Base-by-base conservation (phyloP, 2,329 filamentous ascomycete species). In the Sordariomycetes sp. region DNA sequence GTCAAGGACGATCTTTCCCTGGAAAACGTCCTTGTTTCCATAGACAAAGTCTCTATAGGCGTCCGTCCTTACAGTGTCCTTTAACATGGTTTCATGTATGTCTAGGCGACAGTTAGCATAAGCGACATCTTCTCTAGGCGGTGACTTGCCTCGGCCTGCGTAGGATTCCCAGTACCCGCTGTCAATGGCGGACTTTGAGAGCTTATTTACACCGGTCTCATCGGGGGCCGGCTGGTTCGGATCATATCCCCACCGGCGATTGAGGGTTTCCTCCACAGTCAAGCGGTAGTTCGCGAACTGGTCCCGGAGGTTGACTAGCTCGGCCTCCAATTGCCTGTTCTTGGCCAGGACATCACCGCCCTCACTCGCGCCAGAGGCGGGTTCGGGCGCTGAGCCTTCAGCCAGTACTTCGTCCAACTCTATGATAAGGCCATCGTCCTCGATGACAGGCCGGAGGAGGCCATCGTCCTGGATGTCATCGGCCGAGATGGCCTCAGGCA, bases 1-100 rank as follows among this genome's bases (percentile, higher is more conserved):
- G 68, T 97, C 92, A 7, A 97, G 82, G 14, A 97, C 89, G 11
- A 86, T 83, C 74, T 96, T 96, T 66, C 85, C 89, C 35, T 85
- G 83, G 72, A 97, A 96, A 3, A 96, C 75, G 63, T 90, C 78
- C 71, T 96, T 94, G 75, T 97, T 90, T 64, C 86, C 83, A 74
- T 97, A 96, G 66, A 97, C 91, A 69, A 97, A 96, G 72, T 97
- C 91, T 53, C 92, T 85, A 73, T 97, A 97, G 3, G 90, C 87
- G 66, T 96, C 89, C 12, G 92, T 97, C 56, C 92, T 87, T 48
- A 96, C 80, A 0, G 82, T 79, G 67, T 97, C 92, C 70, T 96
- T 96, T 61, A 97, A 80, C 92, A 97, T 97, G 8, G 88, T 91
- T 69, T 96, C 90, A 70, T 97, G 92, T 59, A 97, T 97, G 59